A percentile compares a stretch with the other conserved stretches of the same genome.
phyloP scores from a whole-genome alignment of 2,329 filamentous ascomycete species.

The Verticillium longisporum region DNA sequence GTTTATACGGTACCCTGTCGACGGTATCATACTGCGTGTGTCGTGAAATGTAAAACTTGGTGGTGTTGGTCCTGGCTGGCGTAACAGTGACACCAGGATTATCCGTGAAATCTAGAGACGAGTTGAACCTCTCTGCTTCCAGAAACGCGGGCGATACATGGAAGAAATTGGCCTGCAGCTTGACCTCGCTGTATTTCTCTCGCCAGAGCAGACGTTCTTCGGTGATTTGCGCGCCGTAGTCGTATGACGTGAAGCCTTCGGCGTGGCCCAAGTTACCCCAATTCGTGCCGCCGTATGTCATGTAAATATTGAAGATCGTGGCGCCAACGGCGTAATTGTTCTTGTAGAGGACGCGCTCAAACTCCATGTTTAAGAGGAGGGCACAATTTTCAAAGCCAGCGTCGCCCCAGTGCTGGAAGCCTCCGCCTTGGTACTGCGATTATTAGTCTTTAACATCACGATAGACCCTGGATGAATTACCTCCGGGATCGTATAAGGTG shows the following conservation, averaged over 20 bases:
- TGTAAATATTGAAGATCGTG: constrained; percentile 67
- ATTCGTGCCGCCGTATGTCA: constrained; percentile 76
- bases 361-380: constrained; percentile 62
- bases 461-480: constrained; percentile 18
- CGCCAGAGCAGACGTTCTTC: constrained; percentile 63
- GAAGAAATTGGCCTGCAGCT: constrained; percentile 68
- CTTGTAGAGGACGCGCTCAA: constrained; percentile 74
- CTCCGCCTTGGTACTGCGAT: constrained; percentile 60
- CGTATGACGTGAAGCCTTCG: constrained; percentile 54
- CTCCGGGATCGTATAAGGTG: constrained; percentile 56
- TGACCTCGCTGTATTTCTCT: constrained; percentile 75
- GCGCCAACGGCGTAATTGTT: constrained; percentile 61
- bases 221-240: constrained; percentile 51
- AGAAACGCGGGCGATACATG: constrained; percentile 67
- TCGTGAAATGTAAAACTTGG: constrained; percentile 59
- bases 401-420: constrained; percentile 71
- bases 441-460: not conserved
- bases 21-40: constrained; percentile 59
- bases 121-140: constrained; percentile 28
- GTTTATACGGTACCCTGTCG: constrained; percentile 51
- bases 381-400: constrained; percentile 62
- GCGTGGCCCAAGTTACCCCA: constrained; percentile 74
- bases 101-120: constrained; percentile 12
- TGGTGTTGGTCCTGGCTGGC: constrained; percentile 44
- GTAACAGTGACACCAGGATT: constrained; percentile 51